These are phyloP conservation scores for Monosporozyma aerobia DNA, from an alignment of 805 yeast genomes.

Conservation along the genomic window DNA sequence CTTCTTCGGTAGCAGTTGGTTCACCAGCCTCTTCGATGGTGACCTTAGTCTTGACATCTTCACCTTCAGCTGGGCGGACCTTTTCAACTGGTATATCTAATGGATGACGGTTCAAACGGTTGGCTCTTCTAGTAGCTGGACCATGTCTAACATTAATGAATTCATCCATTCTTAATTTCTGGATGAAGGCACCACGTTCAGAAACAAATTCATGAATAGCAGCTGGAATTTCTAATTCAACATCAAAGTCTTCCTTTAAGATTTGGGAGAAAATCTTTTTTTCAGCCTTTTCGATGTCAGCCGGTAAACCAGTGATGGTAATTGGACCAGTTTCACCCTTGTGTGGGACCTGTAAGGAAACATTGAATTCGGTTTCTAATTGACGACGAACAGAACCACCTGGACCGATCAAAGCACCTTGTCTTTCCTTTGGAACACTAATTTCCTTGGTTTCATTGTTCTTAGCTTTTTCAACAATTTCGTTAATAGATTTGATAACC, in stretches of 20 bases:
- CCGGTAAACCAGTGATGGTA: constrained; percentile 57
- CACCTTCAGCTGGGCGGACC: constrained; percentile 35
- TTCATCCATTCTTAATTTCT: constrained; percentile 42
- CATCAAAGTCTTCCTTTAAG: constrained; percentile 48
- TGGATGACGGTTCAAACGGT: constrained; percentile 36
- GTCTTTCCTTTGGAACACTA: constrained; percentile 62
- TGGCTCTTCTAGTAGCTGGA: constrained; percentile 39
- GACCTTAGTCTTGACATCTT: constrained; percentile 35
- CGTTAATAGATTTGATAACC: constrained; percentile 52
- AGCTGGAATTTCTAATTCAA: constrained; percentile 48
- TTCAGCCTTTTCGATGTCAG: constrained; percentile 52
- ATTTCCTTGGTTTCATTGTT: constrained; percentile 43
- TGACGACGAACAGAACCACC: constrained; percentile 67
- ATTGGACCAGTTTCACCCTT: constrained; percentile 43
- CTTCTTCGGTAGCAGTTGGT: constrained; percentile 22
- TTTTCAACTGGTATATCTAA: constrained; percentile 40
- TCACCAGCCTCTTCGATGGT: constrained; percentile 34
- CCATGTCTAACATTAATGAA: constrained; percentile 56
- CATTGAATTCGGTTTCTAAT: constrained; percentile 60
- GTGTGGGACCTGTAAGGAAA: constrained; percentile 58
- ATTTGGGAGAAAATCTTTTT: constrained; percentile 46
- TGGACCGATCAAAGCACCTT: constrained; percentile 71
- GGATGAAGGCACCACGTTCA: constrained; percentile 57
- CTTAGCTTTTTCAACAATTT: constrained; percentile 56
- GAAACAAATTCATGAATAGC: constrained; percentile 49